Evolutionary conservation across 1,284 basidiomycete species (phyloP), one percentile per base, ranked within the genome.

Genomic region (Mycena citricolor): DNA sequence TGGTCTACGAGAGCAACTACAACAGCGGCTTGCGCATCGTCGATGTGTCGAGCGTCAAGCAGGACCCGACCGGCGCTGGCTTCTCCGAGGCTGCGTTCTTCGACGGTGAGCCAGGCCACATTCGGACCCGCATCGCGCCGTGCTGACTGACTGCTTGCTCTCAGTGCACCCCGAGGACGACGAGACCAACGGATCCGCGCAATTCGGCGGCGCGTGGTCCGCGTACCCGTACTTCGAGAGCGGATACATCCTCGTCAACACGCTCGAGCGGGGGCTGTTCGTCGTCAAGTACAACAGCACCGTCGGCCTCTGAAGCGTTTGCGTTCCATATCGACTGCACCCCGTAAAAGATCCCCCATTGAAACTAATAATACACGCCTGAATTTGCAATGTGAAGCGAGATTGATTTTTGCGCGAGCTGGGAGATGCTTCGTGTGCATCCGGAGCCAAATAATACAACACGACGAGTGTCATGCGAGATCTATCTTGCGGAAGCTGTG

Each of bases 1-100:
- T 51, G 23, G 50, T 54, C 13, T 59, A 58, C 54, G 54, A 59
- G 46, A 57, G 58, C 40, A 60, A 61, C 52, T 63, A 63, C 38
- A 54, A 51, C n/a, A 51, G 57, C 32, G 61, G 61, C 11, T 43
- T 63, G 12, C 59, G 57, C 33, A 44, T 63, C 40, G 43, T 63
- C 16, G 58, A 63, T 23, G 47, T 57, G n/a, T 52, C 48, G 19
- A 55, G 47, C 28, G 51, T 63, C 19, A 54, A 54, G 7, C 32
- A 41, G 2, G 58, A 61, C 39, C 57, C 56, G 11, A 55, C 56
- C 3, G 57, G 56, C 23, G 39, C 26, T 3, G 31, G 44, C 19
- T 52, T 59, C 29, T 28, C 25, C 8, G 56, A 59, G 39, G 30
- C 49, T 4, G 57, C 39, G 11, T 59, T 49, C 35, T 56, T 58